These are phyloP conservation scores for Fraxinus latifolia DNA, from an alignment of 305 asterid genomes.

Conservation along the genomic window DNA sequence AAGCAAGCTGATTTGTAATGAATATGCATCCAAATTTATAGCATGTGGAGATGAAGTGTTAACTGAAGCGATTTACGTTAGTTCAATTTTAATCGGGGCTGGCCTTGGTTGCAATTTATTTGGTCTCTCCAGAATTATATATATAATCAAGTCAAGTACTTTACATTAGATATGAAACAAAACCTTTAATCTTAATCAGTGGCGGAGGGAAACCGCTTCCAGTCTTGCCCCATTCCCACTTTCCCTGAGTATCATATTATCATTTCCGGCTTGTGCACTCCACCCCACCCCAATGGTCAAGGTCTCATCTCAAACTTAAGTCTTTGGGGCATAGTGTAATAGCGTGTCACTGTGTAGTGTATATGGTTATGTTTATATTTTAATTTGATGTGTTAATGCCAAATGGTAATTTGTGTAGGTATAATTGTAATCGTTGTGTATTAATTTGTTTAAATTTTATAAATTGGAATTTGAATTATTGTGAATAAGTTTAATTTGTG, in stretches of 20 bases:
- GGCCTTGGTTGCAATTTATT: background rate
- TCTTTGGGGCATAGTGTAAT: background rate
- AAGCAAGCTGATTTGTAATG: background rate
- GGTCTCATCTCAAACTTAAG: background rate
- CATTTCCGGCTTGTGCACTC: background rate
- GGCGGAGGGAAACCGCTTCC: background rate
- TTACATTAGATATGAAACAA: slow-evolving; percentile 12
- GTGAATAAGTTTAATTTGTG: background rate
- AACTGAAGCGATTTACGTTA: background rate
- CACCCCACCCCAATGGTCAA: background rate
- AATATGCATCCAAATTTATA: background rate
- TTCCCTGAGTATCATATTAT: background rate
- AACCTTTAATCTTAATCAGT: background rate
- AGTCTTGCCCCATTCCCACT: background rate
- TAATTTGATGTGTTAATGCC: background rate
- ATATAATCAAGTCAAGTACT: background rate
- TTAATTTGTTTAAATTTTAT: background rate
- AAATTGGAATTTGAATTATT: background rate
- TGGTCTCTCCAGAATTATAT: slow-evolving; percentile 2
- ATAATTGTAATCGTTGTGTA: background rate
- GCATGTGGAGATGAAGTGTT: background rate
- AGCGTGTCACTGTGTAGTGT: background rate
- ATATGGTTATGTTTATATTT: background rate
- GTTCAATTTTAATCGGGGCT: background rate
- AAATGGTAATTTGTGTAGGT: background rate